Base-by-base conservation (phyloP, 306 rosid species). In the Quercus aquifolioides region DNA sequence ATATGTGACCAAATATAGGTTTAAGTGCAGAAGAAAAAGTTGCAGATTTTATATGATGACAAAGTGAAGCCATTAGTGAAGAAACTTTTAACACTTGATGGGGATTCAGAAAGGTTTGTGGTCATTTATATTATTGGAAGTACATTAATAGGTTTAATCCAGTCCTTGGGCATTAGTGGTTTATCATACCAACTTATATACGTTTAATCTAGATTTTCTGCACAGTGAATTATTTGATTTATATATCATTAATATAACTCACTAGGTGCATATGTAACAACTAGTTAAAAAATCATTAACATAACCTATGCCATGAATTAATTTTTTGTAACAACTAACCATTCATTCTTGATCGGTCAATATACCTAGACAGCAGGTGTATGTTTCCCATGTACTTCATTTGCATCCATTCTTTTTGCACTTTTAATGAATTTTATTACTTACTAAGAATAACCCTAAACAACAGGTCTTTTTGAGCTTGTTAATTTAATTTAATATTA, bases 1-100 rank as follows among this genome's bases (percentile, higher is more conserved):
- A 54, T 49, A 68, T 75, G 65, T 86, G 82, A 82, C 82, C 73
- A 70, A 81, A 31, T 31, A 65, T 31, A 26, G 35, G 74, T 73
- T 75, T 89, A 12, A 77, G 86, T 86, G 86, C 97, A 95, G 98
- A 93, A 87, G 91, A 95, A 90, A 80, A 86, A 81, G 87, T 69
- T 95, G 92, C 77, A 74, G 80, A 82, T 87, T 23, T 77, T 95
- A 83, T 95, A 86, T 65, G 92, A 93, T 78, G 75, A 81, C 65
- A 91, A 95, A 87, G 89, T 89, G 91, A 91, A 89, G 91, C 77
- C 79, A 78, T 76, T 91, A 85, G 92, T 87, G 89, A 82, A 87
- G 83, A 91, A 89, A 77, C 87, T 93, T 78, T 85, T 90, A 91
- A 78, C 85, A 74, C 88, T 90, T 76, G 88, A 89, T 51, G 92